Base-by-base conservation (phyloP, 208 protist species). In the Crithidia sp. region DNA sequence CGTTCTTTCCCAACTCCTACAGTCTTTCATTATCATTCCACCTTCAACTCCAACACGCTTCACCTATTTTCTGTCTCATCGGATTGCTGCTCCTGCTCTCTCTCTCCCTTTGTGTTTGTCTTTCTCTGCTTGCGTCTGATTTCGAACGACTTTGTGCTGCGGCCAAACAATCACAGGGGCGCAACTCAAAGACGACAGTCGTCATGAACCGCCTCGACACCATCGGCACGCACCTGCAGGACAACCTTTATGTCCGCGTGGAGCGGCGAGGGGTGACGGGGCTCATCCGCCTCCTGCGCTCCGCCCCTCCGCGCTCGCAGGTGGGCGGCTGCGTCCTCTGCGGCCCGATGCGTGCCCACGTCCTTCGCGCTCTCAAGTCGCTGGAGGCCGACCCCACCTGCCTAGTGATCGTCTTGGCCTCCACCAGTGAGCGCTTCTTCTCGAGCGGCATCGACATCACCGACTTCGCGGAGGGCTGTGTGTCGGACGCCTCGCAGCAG, bases 401-500 rank as follows among this genome's bases (percentile, higher is more conserved):
- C 37, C 50, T 59, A 5, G 53, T 74, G 16, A 84, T 89, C 37
- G 62, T 86, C n/a, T 14, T 89, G 52, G 60, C 73, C n/a, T 83
- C 88, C 12, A 84, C 84, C 36, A 84, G 77, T 43, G 62, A 68
- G 19, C 50, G 61, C n/a, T 84, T 81, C 53, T 96, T 96, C 72
- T 95, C 88, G 7, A 85, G 77, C 43, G 92, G 92, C 36, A 69
- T 93, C n/a, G 78, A 95, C 74, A 80, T 81, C 6, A 45, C 58
- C 6, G 67, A 92, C 65, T 91, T 94, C 55, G 52, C 50, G 2
- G 78, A 85, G n/a, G 78, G 65, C 16, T 79, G 67, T 41, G 43
- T 71, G 16, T 77, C 63, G 14, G 82, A 79, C 16, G 71, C 77
- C 5, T 37, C 70, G n/a, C 69, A 67, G 61, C 67, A 79, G 19